Evolutionary conservation across 768 basidiomycete species (phyloP).

Genomic region (Lentinus brumalis): DNA sequence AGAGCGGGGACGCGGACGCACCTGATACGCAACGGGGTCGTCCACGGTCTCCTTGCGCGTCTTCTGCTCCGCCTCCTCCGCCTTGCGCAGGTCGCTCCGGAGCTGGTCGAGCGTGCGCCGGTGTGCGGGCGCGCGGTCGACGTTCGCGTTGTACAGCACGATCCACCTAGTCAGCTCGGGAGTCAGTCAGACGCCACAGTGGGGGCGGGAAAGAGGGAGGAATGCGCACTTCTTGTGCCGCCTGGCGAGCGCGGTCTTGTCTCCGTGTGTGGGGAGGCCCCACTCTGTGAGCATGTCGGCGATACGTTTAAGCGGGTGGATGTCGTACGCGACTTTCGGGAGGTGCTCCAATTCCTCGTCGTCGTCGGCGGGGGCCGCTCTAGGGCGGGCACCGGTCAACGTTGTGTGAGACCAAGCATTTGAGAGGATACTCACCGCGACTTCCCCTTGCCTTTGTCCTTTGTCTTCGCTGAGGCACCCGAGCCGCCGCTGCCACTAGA

Average conservation of each 20-base stretch:
- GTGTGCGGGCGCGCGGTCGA: constrained; percentile 52
- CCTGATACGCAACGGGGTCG: constrained; percentile 26
- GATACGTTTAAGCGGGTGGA: constrained; percentile 61
- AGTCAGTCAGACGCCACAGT: background rate
- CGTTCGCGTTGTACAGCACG: constrained; percentile 69
- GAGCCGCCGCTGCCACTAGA: constrained; percentile 3
- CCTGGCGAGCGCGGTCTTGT: constrained; percentile 49
- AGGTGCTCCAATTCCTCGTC: constrained; percentile 46
- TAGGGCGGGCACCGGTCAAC: background rate
- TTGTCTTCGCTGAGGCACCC: constrained; percentile 7
- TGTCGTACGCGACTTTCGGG: constrained; percentile 66
- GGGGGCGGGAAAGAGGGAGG: background rate
- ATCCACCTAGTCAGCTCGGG: constrained; percentile 53
- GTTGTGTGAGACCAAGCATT: no score
- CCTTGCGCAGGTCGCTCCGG: constrained; percentile 52
- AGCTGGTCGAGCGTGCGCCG: constrained; percentile 52
- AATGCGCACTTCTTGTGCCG: constrained; percentile 60
- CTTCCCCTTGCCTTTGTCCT: constrained; percentile 19
- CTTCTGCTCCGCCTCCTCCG: constrained; percentile 51
- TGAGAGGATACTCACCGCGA: constrained; percentile 1
- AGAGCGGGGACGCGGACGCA: background rate
- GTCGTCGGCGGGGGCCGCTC: constrained; percentile 24
- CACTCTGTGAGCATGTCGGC: constrained; percentile 57
- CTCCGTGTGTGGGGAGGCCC: constrained; percentile 52
- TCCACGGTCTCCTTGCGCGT: constrained; percentile 41